Conservation (phyloP, 140 eudicot genomes). For the Oenanthe javanica region DNA sequence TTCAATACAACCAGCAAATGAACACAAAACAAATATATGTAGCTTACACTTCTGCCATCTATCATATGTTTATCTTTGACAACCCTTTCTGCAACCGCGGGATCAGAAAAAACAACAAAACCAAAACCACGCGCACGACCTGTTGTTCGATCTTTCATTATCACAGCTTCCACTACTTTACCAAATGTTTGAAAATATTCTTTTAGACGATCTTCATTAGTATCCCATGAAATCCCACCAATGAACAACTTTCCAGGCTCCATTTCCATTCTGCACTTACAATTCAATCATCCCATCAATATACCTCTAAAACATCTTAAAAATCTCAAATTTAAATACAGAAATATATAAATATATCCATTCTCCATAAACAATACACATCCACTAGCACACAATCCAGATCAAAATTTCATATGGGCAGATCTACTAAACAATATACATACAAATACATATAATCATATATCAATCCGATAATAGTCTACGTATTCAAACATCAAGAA, state of each 20-base stretch:
- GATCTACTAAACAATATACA: slow-evolving; percentile 20
- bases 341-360: not conserved
- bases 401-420: slow-evolving; percentile 1
- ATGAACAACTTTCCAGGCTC: slow-evolving; percentile 82
- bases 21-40: not conserved
- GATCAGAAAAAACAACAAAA: slow-evolving; percentile 66
- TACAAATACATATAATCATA: not conserved
- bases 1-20: not conserved
- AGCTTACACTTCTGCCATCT: slow-evolving; percentile 92
- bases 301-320: not conserved
- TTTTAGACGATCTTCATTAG: slow-evolving; percentile 64
- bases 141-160: slow-evolving; percentile 87
- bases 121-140: slow-evolving; percentile 99
- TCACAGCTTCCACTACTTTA: slow-evolving; percentile 83
- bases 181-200: slow-evolving; percentile 76
- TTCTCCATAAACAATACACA: not conserved
- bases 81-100: slow-evolving; percentile 80
- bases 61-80: slow-evolving; percentile 78
- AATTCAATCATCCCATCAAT: slow-evolving; percentile 10
- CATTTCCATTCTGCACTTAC: slow-evolving; percentile 63
- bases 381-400: not conserved
- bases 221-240: slow-evolving; percentile 98
- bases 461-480: not conserved
- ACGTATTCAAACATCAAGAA: slow-evolving; percentile 9
- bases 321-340: not conserved